Percentiles rank a stretch among this genome's conserved stretches.
These are phyloP conservation scores for Hymenochaete sp. DNA, from an alignment of 1,284 basidiomycete genomes.

Conservation along the genomic window DNA sequence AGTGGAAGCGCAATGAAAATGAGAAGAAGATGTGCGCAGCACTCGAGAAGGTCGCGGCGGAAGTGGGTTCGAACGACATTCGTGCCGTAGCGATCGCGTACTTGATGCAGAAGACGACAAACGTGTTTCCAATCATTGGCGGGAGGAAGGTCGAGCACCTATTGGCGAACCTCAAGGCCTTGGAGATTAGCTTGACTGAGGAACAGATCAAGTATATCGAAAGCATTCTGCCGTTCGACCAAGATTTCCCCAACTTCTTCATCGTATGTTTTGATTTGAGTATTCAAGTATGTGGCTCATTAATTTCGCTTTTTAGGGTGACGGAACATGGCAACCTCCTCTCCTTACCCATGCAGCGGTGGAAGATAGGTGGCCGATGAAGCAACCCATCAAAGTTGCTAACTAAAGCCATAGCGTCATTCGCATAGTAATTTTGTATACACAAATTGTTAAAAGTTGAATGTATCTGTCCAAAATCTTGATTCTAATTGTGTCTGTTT, in stretches of 20 bases:
- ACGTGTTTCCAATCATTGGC: slow-evolving; percentile 38
- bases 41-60: slow-evolving; percentile 38
- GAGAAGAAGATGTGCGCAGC: slow-evolving; percentile 35
- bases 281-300: neutral
- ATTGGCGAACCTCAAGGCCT: slow-evolving; percentile 24
- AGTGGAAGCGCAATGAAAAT: slow-evolving; percentile 36
- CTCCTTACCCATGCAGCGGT: neutral
- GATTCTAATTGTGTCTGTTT: too few relatives aligned
- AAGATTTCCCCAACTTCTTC: slow-evolving; percentile 21
- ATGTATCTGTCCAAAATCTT: too few relatives aligned
- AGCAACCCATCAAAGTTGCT: neutral
- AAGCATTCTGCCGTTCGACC: slow-evolving; percentile 21
- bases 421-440: too few relatives aligned
- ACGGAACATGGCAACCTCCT: neutral
- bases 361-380: slow-evolving; percentile 4
- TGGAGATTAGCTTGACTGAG: slow-evolving; percentile 21
- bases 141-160: slow-evolving; percentile 25
- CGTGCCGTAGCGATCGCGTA: slow-evolving; percentile 38
- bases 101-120: slow-evolving; percentile 38
- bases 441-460: too few relatives aligned
- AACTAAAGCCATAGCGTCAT: neutral
- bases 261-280: neutral
- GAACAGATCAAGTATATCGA: slow-evolving; percentile 21
- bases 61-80: slow-evolving; percentile 24
- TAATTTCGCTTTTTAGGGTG: neutral